phyloP scores from a whole-genome alignment of 805 yeast species.

The Kodamaea hsintzibuensis region DNA sequence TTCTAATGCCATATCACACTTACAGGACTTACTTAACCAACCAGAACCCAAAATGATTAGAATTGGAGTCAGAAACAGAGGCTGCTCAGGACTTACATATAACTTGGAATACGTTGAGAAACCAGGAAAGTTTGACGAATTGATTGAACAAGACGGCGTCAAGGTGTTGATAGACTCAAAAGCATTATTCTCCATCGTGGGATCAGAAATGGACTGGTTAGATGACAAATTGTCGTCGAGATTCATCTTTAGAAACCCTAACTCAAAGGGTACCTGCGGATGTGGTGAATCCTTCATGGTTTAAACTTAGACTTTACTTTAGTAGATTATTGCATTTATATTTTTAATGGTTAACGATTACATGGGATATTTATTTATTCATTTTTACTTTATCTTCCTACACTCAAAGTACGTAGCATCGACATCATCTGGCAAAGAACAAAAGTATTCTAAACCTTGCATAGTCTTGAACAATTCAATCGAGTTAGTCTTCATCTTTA shows the following conservation, averaged over 20 bases:
- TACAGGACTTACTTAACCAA: conserved; percentile 63
- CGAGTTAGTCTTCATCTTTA: conserved; percentile 41
- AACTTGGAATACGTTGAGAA: conserved; percentile 84
- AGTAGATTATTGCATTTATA: background rate
- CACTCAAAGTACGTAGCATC: conserved; percentile 54
- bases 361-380: background rate
- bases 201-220: conserved; percentile 98
- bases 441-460: conserved; percentile 51
- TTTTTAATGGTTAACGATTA: background rate
- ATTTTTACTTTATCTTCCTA: conserved; percentile 21
- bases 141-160: conserved; percentile 90
- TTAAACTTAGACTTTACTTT: conserved; percentile 24
- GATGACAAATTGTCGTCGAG: conserved; percentile 88
- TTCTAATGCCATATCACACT: conserved; percentile 72
- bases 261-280: conserved; percentile 97
- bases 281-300: conserved; percentile 99
- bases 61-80: conserved; percentile 93
- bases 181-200: conserved; percentile 92
- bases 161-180: conserved; percentile 92
- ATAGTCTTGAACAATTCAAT: conserved; percentile 47
- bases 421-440: conserved; percentile 50
- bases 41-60: conserved; percentile 90
- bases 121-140: conserved; percentile 95
- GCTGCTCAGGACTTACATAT: conserved; percentile 94
- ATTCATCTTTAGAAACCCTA: conserved; percentile 92